phyloP scores from a whole-genome alignment of 75 land plant species.

The Chamaecyparis obtusa region DNA sequence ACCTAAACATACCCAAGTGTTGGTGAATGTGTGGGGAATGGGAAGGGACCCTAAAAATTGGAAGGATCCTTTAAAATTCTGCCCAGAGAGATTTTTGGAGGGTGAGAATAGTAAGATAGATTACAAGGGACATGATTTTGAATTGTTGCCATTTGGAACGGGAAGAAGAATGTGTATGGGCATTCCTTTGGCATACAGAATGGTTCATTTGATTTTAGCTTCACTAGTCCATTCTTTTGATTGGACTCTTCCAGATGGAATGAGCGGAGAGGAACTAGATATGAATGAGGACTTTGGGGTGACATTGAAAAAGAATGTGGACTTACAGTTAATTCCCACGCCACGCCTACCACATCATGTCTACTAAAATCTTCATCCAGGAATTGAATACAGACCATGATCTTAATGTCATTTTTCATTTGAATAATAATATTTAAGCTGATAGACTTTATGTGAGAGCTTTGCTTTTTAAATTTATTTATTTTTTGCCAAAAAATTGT shows the following conservation, averaged over 20 bases:
- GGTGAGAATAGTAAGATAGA: not conserved
- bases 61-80: slow-evolving; percentile 2
- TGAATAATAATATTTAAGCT: too few relatives aligned
- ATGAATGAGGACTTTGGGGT: not conserved
- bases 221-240: not conserved
- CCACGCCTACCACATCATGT: not conserved
- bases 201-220: not conserved
- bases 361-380: not conserved
- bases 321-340: not conserved
- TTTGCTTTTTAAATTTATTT: too few relatives aligned
- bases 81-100: slow-evolving; percentile 3
- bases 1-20: not conserved
- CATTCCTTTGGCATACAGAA: not conserved
- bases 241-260: not conserved
- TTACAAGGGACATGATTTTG: not conserved
- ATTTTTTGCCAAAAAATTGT: too few relatives aligned
- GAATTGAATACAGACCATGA: too few relatives aligned
- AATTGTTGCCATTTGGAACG: not conserved
- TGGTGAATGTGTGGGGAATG: slow-evolving; percentile 5
- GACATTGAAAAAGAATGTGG: not conserved
- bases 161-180: not conserved
- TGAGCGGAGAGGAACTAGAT: not conserved
- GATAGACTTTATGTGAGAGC: too few relatives aligned
- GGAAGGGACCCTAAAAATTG: not conserved
- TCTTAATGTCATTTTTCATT: too few relatives aligned